phyloP scores from a whole-genome alignment of 164 flowering plant species.

The Akebia trifoliata region DNA sequence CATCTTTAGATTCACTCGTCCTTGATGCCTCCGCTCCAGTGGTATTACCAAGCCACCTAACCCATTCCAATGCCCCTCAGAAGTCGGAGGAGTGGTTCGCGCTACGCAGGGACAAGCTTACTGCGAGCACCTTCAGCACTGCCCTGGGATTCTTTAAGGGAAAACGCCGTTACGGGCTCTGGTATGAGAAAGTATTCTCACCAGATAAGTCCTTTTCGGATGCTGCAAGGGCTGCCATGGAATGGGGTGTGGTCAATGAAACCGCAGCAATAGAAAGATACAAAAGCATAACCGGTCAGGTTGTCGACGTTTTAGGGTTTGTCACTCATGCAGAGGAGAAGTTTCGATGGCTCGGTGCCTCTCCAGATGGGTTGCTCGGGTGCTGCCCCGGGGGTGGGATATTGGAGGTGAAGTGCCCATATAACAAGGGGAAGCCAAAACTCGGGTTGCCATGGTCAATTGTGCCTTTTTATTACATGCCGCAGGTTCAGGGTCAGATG shows the following conservation, averaged over 20 bases:
- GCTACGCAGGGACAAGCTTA: conserved; percentile 75
- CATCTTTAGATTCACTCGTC: conserved; percentile 19
- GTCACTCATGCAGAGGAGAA: conserved; percentile 58
- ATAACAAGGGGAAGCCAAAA: conserved; percentile 91
- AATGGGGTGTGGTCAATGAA: conserved; percentile 90
- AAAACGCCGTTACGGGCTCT: conserved; percentile 67
- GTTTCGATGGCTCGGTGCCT: conserved; percentile 85
- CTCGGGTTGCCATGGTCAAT: conserved; percentile 72
- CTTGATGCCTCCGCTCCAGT: conserved; percentile 30
- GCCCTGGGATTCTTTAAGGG: conserved; percentile 96
- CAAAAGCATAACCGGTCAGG: conserved; percentile 77
- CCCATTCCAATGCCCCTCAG: conserved; percentile 53
- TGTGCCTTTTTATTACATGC: conserved; percentile 92
- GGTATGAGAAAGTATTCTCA: conserved; percentile 84
- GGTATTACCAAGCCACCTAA: conserved; percentile 24
- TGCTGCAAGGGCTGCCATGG: conserved; percentile 57
- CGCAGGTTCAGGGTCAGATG: conserved; percentile 98
- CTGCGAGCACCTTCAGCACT: conserved; percentile 94
- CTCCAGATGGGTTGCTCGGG: conserved; percentile 90
- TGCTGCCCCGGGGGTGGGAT: conserved; percentile 67
- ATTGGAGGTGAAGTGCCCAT: conserved; percentile 97
- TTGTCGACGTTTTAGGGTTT: conserved; percentile 68
- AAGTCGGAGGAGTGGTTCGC: conserved; percentile 96
- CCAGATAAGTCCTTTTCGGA: conserved; percentile 28
- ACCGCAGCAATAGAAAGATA: conserved; percentile 67